A percentile compares a stretch with the other conserved stretches of the same genome.
phyloP scores from a whole-genome alignment of 1,284 basidiomycete species.

The Clitocybe nebularis region DNA sequence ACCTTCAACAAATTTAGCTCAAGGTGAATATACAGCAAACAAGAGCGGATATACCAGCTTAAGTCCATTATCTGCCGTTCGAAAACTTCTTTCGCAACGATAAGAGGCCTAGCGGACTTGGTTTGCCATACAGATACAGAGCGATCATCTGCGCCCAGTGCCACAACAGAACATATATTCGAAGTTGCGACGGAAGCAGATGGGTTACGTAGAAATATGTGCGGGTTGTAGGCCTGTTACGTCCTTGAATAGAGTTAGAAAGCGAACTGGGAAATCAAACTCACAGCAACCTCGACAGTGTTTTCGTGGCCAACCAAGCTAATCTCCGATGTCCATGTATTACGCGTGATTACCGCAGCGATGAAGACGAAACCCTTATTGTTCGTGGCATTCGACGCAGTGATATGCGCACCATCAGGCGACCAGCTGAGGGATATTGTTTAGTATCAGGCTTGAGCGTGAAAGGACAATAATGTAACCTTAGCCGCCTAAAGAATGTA shows the following conservation, averaged over 20 bases:
- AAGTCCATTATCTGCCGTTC: conserved; percentile 94
- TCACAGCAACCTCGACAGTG: conserved; percentile 91
- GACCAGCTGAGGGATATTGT: conserved; percentile 73
- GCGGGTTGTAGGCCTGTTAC: conserved; percentile 81
- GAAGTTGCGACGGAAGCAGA: conserved; percentile 58
- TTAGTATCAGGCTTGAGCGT: conserved; percentile 1
- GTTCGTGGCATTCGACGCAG: conserved; percentile 96
- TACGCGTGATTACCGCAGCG: conserved; percentile 88
- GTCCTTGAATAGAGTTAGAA: conserved; percentile 11
- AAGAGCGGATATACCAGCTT: conserved; percentile 68
- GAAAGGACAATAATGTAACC: conserved; percentile 43
- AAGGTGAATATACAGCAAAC: background rate
- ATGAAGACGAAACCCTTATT: conserved; percentile 95
- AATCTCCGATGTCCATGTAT: conserved; percentile 85
- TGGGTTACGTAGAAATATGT: conserved; percentile 83
- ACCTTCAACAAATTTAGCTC: conserved; percentile 46
- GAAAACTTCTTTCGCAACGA: conserved; percentile 93
- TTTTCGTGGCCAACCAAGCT: conserved; percentile 97
- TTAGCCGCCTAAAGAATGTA: conserved; percentile 91
- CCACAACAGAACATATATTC: conserved; percentile 84
- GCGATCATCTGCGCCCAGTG: conserved; percentile 86
- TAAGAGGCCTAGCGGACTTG: conserved; percentile 82
- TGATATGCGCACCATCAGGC: conserved; percentile 96
- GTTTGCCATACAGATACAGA: conserved; percentile 94
- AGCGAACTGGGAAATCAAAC: conserved; percentile 23